Evolutionary conservation across 176 grass and related monocot species (phyloP).

Genomic region (Carex myosuroides): DNA sequence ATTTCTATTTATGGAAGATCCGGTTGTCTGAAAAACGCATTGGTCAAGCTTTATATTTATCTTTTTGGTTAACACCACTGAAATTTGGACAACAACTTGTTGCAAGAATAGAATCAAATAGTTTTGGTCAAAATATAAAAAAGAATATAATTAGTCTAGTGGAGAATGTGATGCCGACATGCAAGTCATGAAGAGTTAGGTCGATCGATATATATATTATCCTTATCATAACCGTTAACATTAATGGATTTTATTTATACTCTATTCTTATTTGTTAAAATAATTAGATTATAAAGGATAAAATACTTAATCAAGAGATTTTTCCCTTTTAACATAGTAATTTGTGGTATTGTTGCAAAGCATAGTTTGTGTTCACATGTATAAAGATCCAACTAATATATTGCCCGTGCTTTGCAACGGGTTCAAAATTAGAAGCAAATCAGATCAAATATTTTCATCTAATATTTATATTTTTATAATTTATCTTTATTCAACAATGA

Average conservation of each 20-base stretch:
- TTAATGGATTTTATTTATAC: too few relatives aligned
- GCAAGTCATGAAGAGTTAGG: too few relatives aligned
- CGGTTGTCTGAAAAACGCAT: background rate
- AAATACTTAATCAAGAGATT: too few relatives aligned
- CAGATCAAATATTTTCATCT: too few relatives aligned
- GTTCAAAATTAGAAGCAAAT: too few relatives aligned
- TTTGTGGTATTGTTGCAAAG: background rate
- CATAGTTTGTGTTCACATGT: background rate
- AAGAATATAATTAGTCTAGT: background rate
- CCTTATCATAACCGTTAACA: background rate
- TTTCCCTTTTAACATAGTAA: background rate
- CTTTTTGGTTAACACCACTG: background rate
- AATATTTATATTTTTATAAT: too few relatives aligned
- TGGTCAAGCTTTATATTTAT: background rate
- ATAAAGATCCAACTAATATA: too few relatives aligned
- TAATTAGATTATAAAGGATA: too few relatives aligned
- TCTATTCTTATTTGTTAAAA: too few relatives aligned
- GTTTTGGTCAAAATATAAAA: background rate
- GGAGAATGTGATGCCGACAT: constrained; percentile 13
- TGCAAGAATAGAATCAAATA: background rate
- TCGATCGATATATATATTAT: too few relatives aligned
- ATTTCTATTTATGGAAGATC: constrained; percentile 5
- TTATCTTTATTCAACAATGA: too few relatives aligned
- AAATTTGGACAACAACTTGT: constrained; percentile 20
- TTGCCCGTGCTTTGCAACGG: too few relatives aligned